Conservation (phyloP, 345 rosid species). For the Eucalyptus curtisii region DNA sequence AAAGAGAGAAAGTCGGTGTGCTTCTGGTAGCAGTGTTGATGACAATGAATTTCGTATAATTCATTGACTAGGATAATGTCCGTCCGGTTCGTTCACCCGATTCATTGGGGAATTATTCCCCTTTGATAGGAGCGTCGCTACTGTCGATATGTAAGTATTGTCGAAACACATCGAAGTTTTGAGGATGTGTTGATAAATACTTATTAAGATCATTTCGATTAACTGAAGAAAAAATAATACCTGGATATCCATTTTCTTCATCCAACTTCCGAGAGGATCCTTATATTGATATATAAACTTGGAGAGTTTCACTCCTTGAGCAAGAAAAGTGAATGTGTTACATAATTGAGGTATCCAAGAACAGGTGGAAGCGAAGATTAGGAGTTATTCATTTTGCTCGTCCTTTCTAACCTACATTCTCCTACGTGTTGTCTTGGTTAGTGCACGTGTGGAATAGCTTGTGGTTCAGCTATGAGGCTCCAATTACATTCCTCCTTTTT, state of each 20-base stretch:
- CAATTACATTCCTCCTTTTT: background rate
- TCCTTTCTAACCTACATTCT: background rate
- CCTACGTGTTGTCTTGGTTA: background rate
- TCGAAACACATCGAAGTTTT: rapidly evolving
- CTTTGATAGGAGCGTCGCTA: rapidly evolving
- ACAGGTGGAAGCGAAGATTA: background rate
- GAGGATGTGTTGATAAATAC: rapidly evolving
- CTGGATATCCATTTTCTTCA: background rate
- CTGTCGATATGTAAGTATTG: rapidly evolving
- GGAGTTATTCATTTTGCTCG: background rate
- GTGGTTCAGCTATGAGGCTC: background rate
- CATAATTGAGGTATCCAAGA: background rate
- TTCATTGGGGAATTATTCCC: background rate
- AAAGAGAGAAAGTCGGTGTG: background rate
- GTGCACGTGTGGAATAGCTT: background rate
- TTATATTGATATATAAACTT: background rate
- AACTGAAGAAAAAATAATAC: background rate
- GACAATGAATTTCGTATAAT: background rate
- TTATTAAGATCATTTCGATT: rapidly evolving
- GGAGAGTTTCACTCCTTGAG: background rate
- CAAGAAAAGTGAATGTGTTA: background rate
- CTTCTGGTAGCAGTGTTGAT: too few species aligned
- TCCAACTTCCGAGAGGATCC: background rate
- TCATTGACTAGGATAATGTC: background rate
- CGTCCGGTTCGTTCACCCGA: rapidly evolving